phyloP scores from a whole-genome alignment of 73 alveolate genomes.

The Uronychia binucleata region DNA sequence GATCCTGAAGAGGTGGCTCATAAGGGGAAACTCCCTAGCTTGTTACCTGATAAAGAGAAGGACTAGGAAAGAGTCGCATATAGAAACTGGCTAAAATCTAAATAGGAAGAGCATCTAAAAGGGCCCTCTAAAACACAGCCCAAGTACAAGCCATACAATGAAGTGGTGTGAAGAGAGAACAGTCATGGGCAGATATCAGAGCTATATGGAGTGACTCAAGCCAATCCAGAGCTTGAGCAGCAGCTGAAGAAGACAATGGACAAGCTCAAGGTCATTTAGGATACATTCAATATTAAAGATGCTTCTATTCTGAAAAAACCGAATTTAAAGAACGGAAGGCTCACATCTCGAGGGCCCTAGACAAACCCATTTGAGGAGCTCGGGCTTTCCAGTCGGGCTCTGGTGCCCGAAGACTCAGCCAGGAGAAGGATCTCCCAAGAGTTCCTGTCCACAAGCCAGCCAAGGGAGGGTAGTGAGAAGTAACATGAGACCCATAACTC shows the following conservation, averaged over 20 bases:
- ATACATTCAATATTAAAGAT: not conserved
- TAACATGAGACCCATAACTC: not conserved
- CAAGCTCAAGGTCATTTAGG: not conserved
- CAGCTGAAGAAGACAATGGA: not conserved
- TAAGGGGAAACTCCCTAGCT: not conserved
- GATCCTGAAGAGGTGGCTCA: not conserved
- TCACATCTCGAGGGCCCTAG: too few species aligned
- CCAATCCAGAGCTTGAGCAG: not conserved
- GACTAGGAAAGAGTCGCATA: too few species aligned
- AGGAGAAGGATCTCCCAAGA: not conserved
- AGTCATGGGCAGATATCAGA: not conserved
- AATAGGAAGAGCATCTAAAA: not conserved
- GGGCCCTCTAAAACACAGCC: not conserved
- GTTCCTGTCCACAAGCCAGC: not conserved
- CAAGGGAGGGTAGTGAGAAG: not conserved
- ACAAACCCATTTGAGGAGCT: too few species aligned
- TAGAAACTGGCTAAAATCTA: too few species aligned
- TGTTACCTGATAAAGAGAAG: too few species aligned
- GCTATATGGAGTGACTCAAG: not conserved
- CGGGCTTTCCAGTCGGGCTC: slow-evolving; percentile 1
- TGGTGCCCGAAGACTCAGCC: not conserved
- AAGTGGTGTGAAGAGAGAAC: not conserved
- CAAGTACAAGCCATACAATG: not conserved
- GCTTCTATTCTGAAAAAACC: not conserved
- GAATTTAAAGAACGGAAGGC: too few species aligned